These are phyloP conservation scores for Saccharomycopsis fibuligera DNA, from an alignment of 805 yeast genomes.

Conservation along the genomic window DNA sequence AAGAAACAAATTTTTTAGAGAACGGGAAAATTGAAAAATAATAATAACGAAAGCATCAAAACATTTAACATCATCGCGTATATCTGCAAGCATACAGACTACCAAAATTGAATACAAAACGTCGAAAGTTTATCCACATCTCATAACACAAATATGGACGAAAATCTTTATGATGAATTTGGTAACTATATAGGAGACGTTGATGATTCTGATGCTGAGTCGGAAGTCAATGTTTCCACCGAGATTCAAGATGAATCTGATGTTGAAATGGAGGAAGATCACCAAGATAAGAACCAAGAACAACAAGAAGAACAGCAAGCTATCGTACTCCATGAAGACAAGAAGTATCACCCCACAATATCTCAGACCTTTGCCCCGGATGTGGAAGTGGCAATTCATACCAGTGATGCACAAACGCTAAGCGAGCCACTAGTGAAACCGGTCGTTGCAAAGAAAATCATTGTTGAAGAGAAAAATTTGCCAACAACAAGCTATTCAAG, in stretches of 20 bases:
- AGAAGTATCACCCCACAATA: slow-evolving; percentile 36
- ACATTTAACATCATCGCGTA: too few relatives aligned
- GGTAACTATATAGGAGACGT: slow-evolving; percentile 60
- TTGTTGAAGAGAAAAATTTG: slow-evolving; percentile 43
- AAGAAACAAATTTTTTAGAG: too few relatives aligned
- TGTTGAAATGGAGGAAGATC: slow-evolving; percentile 23
- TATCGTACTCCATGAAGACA: slow-evolving; percentile 27
- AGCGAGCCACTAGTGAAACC: slow-evolving; percentile 66
- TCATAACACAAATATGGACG: slow-evolving; percentile 55
- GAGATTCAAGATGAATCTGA: slow-evolving; percentile 23
- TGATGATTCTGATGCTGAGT: slow-evolving; percentile 41
- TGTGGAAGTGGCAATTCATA: slow-evolving; percentile 59
- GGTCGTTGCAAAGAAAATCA: slow-evolving; percentile 33
- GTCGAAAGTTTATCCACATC: too few relatives aligned
- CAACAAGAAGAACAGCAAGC: slow-evolving; percentile 13
- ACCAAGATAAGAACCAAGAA: slow-evolving; percentile 16
- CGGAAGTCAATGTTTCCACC: slow-evolving; percentile 20
- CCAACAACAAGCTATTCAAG: slow-evolving; percentile 60
- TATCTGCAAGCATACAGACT: too few relatives aligned
- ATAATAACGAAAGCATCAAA: too few relatives aligned
- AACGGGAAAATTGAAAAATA: too few relatives aligned
- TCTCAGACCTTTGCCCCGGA: slow-evolving; percentile 48
- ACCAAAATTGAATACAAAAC: too few relatives aligned
- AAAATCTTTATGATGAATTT: slow-evolving; percentile 75
- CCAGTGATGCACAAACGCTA: slow-evolving; percentile 41